Conservation (phyloP, 176 grass and related monocot species). For the Cenchrus purpureus region DNA sequence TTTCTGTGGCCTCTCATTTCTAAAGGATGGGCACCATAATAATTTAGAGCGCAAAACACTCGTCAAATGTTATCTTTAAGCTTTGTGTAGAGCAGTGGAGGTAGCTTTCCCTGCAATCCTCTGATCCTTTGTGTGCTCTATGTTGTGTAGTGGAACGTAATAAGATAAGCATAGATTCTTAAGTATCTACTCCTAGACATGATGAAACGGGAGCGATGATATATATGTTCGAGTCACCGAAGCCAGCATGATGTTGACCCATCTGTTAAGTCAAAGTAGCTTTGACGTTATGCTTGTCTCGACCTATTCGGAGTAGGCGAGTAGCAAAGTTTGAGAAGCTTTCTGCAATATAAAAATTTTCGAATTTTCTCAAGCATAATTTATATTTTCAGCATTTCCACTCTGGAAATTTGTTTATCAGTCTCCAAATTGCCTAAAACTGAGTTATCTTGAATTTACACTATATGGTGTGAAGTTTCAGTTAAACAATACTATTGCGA, state of each 20-base stretch:
- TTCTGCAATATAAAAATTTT: background rate
- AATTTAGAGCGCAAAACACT: background rate
- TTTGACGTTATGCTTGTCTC: background rate
- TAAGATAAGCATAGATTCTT: slow-evolving; percentile 3
- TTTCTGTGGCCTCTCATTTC: background rate
- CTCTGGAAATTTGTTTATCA: background rate
- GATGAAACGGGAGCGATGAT: background rate
- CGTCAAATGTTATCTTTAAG: background rate
- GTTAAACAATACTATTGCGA: background rate
- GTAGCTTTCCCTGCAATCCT: background rate
- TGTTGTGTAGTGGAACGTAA: background rate
- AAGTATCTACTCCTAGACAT: background rate
- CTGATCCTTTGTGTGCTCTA: background rate
- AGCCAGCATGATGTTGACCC: background rate
- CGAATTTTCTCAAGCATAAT: background rate
- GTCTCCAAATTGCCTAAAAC: background rate
- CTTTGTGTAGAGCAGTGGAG: slow-evolving; percentile 9
- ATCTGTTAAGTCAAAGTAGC: background rate
- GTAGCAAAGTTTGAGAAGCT: background rate
- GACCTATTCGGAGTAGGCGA: background rate
- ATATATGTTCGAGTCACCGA: background rate
- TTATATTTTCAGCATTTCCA: background rate
- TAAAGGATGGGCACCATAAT: background rate
- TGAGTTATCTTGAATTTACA: background rate
- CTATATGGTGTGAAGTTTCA: background rate